phyloP scores from a whole-genome alignment of 139 green algal genomes.

The Chlorella sp. region DNA sequence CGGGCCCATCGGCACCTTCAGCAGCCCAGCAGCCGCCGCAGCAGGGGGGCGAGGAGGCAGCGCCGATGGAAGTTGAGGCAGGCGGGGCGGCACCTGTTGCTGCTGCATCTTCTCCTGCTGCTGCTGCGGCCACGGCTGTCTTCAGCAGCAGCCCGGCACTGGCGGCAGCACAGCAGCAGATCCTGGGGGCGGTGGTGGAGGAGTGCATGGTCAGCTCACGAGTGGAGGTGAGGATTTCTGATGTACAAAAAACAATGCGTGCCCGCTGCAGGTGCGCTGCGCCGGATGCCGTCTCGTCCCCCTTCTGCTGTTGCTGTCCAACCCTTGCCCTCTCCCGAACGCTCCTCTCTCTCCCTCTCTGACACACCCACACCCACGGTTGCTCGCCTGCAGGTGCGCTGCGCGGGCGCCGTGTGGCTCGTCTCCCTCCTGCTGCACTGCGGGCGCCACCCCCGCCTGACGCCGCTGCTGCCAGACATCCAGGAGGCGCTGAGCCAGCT shows the following conservation, averaged over 20 bases:
- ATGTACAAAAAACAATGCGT: too few relatives aligned
- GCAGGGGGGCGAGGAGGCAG: background rate
- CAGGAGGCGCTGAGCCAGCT: slow-evolving; percentile 54
- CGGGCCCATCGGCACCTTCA: background rate
- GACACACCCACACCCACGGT: background rate
- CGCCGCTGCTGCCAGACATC: slow-evolving; percentile 59
- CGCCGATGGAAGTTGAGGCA: slow-evolving; percentile 38
- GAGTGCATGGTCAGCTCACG: slow-evolving; percentile 63
- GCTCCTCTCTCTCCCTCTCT: background rate
- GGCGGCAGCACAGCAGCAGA: slow-evolving; percentile 38
- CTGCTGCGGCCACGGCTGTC: background rate
- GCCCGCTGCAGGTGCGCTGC: too few relatives aligned
- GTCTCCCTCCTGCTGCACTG: slow-evolving; percentile 81
- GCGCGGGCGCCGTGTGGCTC: slow-evolving; percentile 80
- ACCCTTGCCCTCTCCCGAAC: background rate
- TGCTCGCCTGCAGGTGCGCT: slow-evolving; percentile 77
- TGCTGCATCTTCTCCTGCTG: background rate
- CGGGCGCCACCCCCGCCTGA: slow-evolving; percentile 55
- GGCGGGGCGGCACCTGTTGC: background rate
- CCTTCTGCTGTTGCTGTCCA: too few relatives aligned
- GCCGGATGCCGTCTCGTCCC: too few relatives aligned
- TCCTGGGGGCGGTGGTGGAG: slow-evolving; percentile 61
- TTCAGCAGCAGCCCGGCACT: background rate
- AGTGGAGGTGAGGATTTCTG: slow-evolving; percentile 55
- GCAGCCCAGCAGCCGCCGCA: background rate